A percentile compares a stretch with the other conserved stretches of the same genome.
Evolutionary conservation across 176 grass and related monocot species (phyloP).

Genomic region (Lolium multiflorum): DNA sequence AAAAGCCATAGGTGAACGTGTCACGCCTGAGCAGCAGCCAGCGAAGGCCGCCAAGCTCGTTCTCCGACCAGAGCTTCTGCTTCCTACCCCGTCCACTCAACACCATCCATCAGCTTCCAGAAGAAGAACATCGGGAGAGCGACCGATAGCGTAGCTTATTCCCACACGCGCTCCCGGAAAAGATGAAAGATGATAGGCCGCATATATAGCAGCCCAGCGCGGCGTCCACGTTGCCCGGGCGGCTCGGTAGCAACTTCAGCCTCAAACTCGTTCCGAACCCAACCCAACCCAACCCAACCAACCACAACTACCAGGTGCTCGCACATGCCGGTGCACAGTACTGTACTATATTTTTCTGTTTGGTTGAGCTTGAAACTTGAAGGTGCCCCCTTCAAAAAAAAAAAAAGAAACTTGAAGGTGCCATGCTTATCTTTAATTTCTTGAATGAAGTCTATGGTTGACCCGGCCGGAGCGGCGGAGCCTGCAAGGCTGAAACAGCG

Average conservation of each 20-base stretch:
- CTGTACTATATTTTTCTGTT: too few species aligned
- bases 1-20: background rate
- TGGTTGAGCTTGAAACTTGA: too few species aligned
- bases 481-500: background rate
- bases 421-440: too few species aligned
- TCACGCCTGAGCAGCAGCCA: background rate
- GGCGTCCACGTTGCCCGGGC: slow-evolving; percentile 2
- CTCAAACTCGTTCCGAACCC: background rate
- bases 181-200: background rate
- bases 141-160: background rate
- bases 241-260: background rate
- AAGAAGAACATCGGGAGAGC: background rate
- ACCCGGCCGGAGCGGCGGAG: background rate
- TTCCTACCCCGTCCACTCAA: background rate
- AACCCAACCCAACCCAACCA: background rate
- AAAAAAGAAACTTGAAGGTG: too few species aligned
- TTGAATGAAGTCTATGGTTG: background rate
- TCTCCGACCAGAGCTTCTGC: background rate
- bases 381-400: too few species aligned
- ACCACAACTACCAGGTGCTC: too few species aligned
- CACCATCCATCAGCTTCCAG: background rate
- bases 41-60: background rate
- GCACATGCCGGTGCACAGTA: too few species aligned
- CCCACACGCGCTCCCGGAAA: background rate
- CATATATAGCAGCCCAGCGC: background rate